phyloP scores from a whole-genome alignment of 352 stramenopile genomes.

The Phytopythium ostracodes region DNA sequence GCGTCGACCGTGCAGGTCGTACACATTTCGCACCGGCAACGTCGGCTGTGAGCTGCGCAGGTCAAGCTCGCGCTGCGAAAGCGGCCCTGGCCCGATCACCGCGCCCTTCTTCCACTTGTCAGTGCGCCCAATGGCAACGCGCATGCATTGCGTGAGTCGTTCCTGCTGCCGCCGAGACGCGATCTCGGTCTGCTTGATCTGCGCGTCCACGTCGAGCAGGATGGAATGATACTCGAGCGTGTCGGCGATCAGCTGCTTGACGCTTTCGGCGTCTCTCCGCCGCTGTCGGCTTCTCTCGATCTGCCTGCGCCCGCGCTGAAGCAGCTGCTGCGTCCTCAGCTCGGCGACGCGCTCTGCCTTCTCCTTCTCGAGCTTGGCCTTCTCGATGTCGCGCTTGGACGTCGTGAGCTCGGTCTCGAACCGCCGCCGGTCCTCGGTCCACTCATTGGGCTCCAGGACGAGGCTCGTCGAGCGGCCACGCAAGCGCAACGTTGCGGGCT shows the following conservation, averaged over 20 bases:
- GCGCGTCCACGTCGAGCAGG: constrained; percentile 25
- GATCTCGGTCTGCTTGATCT: constrained; percentile 42
- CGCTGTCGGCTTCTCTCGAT: constrained; percentile 20
- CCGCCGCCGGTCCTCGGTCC: constrained; percentile 34
- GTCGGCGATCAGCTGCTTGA: constrained; percentile 44
- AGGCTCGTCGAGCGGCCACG: constrained; percentile 7
- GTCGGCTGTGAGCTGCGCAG: constrained; percentile 6
- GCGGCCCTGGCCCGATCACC: constrained; percentile 35
- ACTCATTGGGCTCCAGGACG: constrained; percentile 21
- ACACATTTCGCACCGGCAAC: constrained; percentile 23
- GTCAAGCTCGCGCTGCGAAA: constrained; percentile 44
- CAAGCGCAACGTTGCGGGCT: constrained; percentile 22
- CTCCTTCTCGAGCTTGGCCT: constrained; percentile 28
- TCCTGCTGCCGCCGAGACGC: constrained; percentile 39
- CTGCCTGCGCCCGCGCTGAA: constrained; percentile 17
- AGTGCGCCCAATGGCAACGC: constrained; percentile 22
- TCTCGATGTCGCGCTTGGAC: constrained; percentile 40
- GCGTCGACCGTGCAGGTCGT: constrained; percentile 60
- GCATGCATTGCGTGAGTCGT: constrained; percentile 26
- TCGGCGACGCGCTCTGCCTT: constrained; percentile 34
- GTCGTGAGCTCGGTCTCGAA: constrained; percentile 36
- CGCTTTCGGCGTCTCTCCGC: constrained; percentile 35
- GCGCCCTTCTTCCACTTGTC: constrained; percentile 28
- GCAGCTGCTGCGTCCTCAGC: constrained; percentile 33
- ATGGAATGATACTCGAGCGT: constrained; percentile 59